Evolutionary conservation across 2,329 filamentous ascomycete species (phyloP), one percentile per base, ranked within the genome.

Genomic region (Juglanconis juglandina): DNA sequence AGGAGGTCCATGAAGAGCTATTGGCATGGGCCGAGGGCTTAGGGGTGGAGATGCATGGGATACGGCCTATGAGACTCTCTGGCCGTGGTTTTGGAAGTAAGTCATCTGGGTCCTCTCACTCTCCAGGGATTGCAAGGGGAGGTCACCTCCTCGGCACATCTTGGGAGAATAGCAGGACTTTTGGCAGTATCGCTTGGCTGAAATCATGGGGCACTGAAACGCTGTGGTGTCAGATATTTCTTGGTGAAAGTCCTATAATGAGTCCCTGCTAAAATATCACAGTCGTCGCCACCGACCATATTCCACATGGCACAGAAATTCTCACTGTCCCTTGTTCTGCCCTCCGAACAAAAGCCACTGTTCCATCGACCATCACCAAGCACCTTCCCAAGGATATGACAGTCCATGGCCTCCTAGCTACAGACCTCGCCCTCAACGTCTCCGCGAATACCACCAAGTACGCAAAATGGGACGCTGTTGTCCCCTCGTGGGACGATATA

Each of bases 381-480:
- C 76, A 75, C 34, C 79, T 89, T 10, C 79, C 81, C 0, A 76
- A 78, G 17, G 78, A 79, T 60, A 81, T 82, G 48, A 83, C 86
- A 1, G 81, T 89, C 30, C 91, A 96, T 67, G 88, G 87, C 34
- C 81, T 91, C 44, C 79, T 95, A 7, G 88, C 91, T n/a, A 81
- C 87, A 2, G 84, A 86, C 61, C 76, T 93, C 8, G 81, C 84
- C 5, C 77, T 88, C 35, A 79, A 86, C 59, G 71, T 72, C 1
- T 70, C 77, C 6, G 67, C 75, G 17, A 72, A 73, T 1, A 71
- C 77, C 6, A 66, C 75, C 13, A 77, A 78, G 32, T 82, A 82
- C 64, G 73, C 75, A 0, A 71, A 77, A 17, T 94, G 90, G 89
- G 79, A 82, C 68, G 81, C 81, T 57, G 83, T 90, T 13, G 87